A percentile compares a stretch with the other conserved stretches of the same genome.
Conservation (phyloP, 441 rosid genomes). For the Corymbia calophylla region DNA sequence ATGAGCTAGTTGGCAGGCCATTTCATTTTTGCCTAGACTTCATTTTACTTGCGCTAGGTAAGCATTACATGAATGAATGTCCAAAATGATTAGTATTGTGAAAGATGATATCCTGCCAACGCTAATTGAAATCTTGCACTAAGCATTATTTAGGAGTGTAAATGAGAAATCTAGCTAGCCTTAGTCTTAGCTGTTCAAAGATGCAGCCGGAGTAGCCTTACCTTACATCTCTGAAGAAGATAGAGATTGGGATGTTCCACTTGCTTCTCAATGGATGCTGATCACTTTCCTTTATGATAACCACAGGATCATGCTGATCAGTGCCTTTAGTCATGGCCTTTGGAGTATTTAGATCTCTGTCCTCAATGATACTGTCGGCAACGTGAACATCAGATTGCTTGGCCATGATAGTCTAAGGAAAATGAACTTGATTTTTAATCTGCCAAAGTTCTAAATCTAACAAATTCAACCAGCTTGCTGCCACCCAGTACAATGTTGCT, state of each 20-base stretch:
- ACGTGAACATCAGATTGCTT: background rate
- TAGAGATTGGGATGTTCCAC: background rate
- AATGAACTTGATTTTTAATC: background rate
- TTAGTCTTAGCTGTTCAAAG: background rate
- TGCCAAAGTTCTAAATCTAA: background rate
- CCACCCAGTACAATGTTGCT: background rate
- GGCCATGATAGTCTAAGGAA: background rate
- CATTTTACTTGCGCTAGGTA: background rate
- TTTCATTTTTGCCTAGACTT: background rate
- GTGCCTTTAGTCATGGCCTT: constrained; percentile 25
- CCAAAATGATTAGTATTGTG: background rate
- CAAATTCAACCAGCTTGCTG: background rate
- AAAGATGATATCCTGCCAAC: background rate
- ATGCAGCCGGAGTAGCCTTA: background rate
- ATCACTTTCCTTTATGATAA: background rate
- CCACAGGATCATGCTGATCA: background rate
- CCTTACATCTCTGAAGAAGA: background rate
- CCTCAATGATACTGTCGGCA: background rate
- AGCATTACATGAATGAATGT: background rate
- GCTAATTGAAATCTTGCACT: background rate
- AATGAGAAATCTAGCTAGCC: background rate
- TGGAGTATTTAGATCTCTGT: background rate
- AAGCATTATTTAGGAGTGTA: background rate
- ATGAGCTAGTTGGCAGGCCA: background rate
- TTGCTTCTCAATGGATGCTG: background rate